Conservation (phyloP, 1,139 yeast genomes). For the Debaryomyces robertsiae region DNA sequence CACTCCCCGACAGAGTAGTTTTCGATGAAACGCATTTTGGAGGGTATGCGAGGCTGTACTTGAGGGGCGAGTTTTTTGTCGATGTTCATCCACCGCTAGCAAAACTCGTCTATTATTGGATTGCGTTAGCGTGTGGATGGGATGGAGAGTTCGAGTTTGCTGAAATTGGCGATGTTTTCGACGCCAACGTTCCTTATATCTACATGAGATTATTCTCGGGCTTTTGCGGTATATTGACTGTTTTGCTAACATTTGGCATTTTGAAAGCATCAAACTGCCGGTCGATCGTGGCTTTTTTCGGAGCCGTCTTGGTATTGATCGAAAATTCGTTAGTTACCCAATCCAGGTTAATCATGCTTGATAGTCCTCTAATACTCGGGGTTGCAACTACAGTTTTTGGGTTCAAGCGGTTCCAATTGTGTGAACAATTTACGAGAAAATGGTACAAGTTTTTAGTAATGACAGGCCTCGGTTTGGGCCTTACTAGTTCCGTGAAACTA, state of each 20-base stretch:
- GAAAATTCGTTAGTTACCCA: constrained; percentile 59
- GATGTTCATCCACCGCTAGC: constrained; percentile 67
- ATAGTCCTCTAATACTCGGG: constrained; percentile 52
- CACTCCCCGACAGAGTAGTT: constrained; percentile 77
- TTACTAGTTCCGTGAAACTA: constrained; percentile 52
- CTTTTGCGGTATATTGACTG: constrained; percentile 45
- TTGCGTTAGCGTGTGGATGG: constrained; percentile 46
- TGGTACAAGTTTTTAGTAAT: constrained; percentile 50
- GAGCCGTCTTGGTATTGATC: constrained; percentile 46
- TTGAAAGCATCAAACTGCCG: constrained; percentile 52
- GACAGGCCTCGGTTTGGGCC: constrained; percentile 56
- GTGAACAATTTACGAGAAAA: constrained; percentile 33
- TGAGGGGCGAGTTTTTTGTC: constrained; percentile 60
- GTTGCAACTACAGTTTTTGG: constrained; percentile 44
- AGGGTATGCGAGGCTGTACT: constrained; percentile 47
- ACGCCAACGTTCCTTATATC: constrained; percentile 33
- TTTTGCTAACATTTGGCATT: constrained; percentile 49
- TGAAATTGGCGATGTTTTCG: constrained; percentile 37
- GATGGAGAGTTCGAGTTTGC: constrained; percentile 42
- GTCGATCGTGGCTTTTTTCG: constrained; percentile 43
- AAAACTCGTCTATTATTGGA: constrained; percentile 47
- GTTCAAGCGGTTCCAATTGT: constrained; percentile 44
- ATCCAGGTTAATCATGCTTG: constrained; percentile 52
- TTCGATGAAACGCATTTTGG: constrained; percentile 84
- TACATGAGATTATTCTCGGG: constrained; percentile 38